Percentiles rank a stretch among this genome's conserved stretches.
These are phyloP conservation scores for Cyclotella sp. DNA, from an alignment of 108 stramenopile genomes.

Conservation along the genomic window DNA sequence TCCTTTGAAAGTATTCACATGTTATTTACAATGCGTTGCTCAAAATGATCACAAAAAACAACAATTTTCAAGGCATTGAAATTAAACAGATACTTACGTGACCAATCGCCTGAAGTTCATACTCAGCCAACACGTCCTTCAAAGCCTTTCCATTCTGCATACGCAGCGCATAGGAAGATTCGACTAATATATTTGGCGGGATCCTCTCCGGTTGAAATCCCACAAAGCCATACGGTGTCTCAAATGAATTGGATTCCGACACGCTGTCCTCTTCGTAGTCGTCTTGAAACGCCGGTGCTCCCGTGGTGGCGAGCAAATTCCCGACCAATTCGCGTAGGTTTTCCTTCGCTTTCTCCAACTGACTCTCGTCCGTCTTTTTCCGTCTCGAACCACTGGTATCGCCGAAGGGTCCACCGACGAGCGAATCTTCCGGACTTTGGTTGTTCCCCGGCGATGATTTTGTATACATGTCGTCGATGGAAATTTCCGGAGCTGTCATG, in stretches of 20 bases:
- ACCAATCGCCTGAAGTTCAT: slow-evolving; percentile 83
- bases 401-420: slow-evolving; percentile 54
- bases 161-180: slow-evolving; percentile 67
- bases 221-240: slow-evolving; percentile 62
- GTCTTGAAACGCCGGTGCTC: slow-evolving; percentile 81
- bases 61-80: not conserved
- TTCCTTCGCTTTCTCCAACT: slow-evolving; percentile 75
- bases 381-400: slow-evolving; percentile 37
- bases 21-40: no score
- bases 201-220: slow-evolving; percentile 85
- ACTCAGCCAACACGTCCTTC: slow-evolving; percentile 73
- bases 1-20: slow-evolving; percentile 31
- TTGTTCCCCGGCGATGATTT: slow-evolving; percentile 1
- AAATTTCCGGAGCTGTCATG: slow-evolving; percentile 33
- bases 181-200: slow-evolving; percentile 58
- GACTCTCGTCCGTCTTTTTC: slow-evolving; percentile 45
- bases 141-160: slow-evolving; percentile 67
- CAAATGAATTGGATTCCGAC: slow-evolving; percentile 31
- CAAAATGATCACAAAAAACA: no score
- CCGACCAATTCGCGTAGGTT: slow-evolving; percentile 67
- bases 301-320: slow-evolving; percentile 71
- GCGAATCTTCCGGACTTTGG: slow-evolving; percentile 35
- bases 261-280: slow-evolving; percentile 44
- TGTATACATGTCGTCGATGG: slow-evolving; percentile 35
- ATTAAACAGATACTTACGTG: slow-evolving; percentile 14